Evolutionary conservation across 2,329 filamentous ascomycete genomes (phyloP).

Genomic region (Erysiphe neolycopersici): DNA sequence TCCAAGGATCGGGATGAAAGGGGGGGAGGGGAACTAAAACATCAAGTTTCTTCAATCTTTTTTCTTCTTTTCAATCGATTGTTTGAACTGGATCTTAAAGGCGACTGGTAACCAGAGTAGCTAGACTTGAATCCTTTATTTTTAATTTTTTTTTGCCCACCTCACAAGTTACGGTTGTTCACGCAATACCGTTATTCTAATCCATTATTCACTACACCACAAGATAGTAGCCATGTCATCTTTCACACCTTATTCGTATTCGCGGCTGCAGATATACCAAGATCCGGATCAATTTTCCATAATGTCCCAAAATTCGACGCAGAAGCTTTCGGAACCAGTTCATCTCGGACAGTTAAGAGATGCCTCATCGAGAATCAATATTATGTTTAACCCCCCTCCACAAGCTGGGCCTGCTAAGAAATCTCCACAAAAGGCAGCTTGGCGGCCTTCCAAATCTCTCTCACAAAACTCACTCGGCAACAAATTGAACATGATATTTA

Average conservation of each 20-base stretch:
- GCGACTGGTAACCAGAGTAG: no score
- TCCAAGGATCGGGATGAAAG: neutral
- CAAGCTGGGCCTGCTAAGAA: conserved; percentile 20
- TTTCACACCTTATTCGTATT: no score
- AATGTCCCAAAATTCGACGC: neutral
- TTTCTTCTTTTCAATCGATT: no score
- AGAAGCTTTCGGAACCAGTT: conserved; percentile 3
- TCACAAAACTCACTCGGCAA: conserved; percentile 32
- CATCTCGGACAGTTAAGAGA: conserved; percentile 18
- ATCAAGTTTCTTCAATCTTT: neutral
- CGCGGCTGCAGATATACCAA: conserved; percentile 27
- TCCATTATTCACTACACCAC: no score
- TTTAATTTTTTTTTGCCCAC: no score
- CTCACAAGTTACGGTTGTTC: no score
- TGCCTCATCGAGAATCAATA: conserved; percentile 25
- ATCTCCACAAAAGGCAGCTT: conserved; percentile 42
- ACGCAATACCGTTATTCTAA: no score
- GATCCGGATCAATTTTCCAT: conserved; percentile 13
- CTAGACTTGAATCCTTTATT: no score
- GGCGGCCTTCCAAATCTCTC: conserved; percentile 28
- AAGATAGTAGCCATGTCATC: no score
- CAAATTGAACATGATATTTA: conserved; percentile 38
- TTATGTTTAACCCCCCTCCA: conserved; percentile 36
- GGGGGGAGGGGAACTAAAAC: neutral
- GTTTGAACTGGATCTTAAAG: no score